A percentile compares a stretch with the other conserved stretches of the same genome.
These are phyloP conservation scores for Penicillium brasilianum DNA, from an alignment of 2,329 filamentous ascomycete species.

Conservation along the genomic window DNA sequence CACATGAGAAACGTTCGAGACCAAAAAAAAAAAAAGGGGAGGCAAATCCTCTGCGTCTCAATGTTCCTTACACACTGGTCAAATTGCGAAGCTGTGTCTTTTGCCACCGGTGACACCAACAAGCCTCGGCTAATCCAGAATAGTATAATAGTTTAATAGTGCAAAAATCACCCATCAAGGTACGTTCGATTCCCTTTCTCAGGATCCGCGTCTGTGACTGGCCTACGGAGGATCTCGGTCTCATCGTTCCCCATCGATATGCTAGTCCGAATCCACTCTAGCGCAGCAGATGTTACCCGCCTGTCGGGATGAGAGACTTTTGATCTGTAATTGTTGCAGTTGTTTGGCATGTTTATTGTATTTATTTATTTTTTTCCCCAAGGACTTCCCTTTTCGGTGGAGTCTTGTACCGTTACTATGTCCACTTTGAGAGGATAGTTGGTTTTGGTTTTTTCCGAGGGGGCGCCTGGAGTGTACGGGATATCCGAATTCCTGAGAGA, in stretches of 20 bases:
- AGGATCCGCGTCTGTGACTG: not conserved
- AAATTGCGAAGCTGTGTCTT: not conserved
- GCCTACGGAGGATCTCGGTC: slow-evolving; percentile 7
- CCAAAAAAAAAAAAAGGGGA: not conserved
- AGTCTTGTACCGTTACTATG: no score
- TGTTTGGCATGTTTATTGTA: not conserved
- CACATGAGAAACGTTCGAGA: not conserved
- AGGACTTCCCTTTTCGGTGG: no score
- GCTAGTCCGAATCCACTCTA: not conserved
- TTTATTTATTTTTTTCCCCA: not conserved
- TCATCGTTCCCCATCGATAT: not conserved
- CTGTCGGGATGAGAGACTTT: not conserved
- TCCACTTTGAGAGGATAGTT: no score
- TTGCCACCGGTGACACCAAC: not conserved
- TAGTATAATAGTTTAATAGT: slow-evolving; percentile 4
- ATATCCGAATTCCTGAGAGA: not conserved
- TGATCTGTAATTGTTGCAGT: not conserved
- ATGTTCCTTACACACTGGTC: no score
- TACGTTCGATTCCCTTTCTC: not conserved
- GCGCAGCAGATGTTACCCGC: slow-evolving; percentile 2
- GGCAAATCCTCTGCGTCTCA: not conserved
- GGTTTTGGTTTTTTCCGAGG: not conserved
- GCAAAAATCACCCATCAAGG: not conserved
- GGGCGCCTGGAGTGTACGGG: not conserved
- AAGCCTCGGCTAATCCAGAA: not conserved